Evolutionary conservation across 768 basidiomycete genomes (phyloP).

Genomic region (Nevesoporus exiguus): DNA sequence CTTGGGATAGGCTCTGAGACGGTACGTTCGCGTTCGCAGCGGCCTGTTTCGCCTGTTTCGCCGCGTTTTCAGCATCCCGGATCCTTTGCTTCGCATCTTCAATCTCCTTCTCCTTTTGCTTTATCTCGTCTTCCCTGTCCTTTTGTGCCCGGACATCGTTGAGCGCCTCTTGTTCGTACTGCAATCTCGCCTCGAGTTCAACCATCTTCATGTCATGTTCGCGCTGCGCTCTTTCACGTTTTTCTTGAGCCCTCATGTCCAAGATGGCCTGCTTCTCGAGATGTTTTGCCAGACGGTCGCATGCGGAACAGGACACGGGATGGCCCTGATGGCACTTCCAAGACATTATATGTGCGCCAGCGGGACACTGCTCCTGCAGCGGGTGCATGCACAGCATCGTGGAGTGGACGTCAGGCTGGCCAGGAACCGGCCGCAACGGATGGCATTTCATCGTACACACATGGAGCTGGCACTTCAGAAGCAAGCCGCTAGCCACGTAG

Average conservation of each 20-base stretch:
- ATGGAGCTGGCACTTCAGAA: constrained; percentile 35
- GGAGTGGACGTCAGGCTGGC: constrained; percentile 19
- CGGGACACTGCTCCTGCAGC: constrained; percentile 38
- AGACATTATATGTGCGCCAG: constrained; percentile 39
- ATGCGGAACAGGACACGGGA: constrained; percentile 41
- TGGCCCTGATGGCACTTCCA: constrained; percentile 45
- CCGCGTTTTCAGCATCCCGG: constrained; percentile 7
- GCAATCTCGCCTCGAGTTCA: constrained; percentile 41
- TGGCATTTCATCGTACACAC: constrained; percentile 63
- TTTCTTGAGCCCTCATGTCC: constrained; percentile 41
- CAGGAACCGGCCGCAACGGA: constrained; percentile 47
- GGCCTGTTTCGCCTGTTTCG: constrained; percentile 15
- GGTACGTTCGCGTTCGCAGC: constrained; percentile 1
- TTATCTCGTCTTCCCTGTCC: constrained; percentile 39
- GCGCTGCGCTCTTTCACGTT: constrained; percentile 43
- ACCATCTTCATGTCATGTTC: constrained; percentile 42
- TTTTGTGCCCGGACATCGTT: constrained; percentile 42
- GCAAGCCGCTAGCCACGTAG: constrained; percentile 3
- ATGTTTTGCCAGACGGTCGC: constrained; percentile 40
- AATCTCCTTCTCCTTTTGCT: constrained; percentile 45
- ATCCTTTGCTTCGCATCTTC: constrained; percentile 29
- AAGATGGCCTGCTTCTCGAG: constrained; percentile 40
- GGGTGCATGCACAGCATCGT: constrained; percentile 41
- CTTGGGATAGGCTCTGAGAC: not conserved
- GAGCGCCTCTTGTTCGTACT: constrained; percentile 25